Conservation (phyloP, 2,329 filamentous ascomycete species). For the Thelonectria blattea region DNA sequence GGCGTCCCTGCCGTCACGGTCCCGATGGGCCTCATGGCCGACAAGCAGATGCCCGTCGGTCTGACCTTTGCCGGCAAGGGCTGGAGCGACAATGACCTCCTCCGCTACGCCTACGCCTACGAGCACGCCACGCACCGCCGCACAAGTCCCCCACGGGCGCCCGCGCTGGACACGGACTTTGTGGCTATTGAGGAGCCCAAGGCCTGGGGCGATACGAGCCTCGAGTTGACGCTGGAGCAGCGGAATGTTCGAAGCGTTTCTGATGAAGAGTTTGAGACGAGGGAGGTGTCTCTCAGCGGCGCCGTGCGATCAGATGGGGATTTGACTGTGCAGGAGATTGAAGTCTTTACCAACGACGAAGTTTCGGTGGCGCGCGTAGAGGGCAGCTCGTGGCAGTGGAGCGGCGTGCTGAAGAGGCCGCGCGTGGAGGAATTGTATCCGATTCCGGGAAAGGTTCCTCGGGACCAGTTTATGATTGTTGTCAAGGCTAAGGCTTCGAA, state of each 20-base stretch:
- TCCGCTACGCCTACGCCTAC: conserved; percentile 10
- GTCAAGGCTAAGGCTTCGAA: conserved; percentile 9
- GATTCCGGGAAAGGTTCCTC: neutral
- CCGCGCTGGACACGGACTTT: neutral
- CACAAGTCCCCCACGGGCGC: neutral
- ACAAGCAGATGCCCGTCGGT: conserved; percentile 21
- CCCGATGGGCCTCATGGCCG: conserved; percentile 16
- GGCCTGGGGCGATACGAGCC: neutral
- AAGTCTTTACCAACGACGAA: conserved; percentile 4
- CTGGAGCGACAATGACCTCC: conserved; percentile 8
- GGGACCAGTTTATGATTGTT: conserved; percentile 19
- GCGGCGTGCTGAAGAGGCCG: neutral
- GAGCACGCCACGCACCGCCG: neutral
- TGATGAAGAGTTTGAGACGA: neutral
- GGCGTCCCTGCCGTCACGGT: conserved; percentile 19
- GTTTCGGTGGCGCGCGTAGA: neutral
- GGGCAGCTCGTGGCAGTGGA: neutral
- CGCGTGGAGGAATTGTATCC: neutral
- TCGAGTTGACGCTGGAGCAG: neutral
- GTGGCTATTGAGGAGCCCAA: neutral
- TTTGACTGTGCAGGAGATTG: neutral
- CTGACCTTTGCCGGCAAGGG: conserved; percentile 12
- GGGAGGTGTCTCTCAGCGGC: neutral
- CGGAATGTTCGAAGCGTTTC: neutral
- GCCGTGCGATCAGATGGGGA: neutral